Conservation (phyloP, 1,139 yeast genomes). For the Debaryomyces psychrophilus region DNA sequence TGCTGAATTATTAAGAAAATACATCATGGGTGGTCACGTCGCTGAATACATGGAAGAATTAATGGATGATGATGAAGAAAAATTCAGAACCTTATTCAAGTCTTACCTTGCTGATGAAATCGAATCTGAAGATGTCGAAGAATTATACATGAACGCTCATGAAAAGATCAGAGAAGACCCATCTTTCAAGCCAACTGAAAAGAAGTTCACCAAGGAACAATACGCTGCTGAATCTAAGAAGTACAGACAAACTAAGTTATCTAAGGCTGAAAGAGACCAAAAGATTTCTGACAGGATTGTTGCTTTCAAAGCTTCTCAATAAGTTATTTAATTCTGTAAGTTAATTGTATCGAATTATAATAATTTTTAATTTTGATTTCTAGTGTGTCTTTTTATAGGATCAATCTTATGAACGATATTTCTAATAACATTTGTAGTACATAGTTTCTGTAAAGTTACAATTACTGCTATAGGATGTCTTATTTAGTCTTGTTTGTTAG, state of each 20-base stretch:
- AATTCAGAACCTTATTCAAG: constrained; percentile 95
- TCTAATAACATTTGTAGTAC: constrained; percentile 1
- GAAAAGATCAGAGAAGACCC: constrained; percentile 97
- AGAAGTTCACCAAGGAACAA: constrained; percentile 96
- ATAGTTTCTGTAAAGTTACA: background rate
- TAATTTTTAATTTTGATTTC: constrained; percentile 5
- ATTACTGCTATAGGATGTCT: background rate
- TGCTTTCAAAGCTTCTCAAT: constrained; percentile 66
- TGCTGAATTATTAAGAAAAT: constrained; percentile 95
- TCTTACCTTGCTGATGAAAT: constrained; percentile 95
- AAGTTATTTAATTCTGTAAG: constrained; percentile 23
- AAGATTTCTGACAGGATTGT: constrained; percentile 91
- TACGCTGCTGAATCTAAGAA: constrained; percentile 96
- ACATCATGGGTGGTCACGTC: constrained; percentile 99
- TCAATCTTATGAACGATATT: constrained; percentile 1
- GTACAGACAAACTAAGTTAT: constrained; percentile 85
- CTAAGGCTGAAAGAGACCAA: constrained; percentile 90
- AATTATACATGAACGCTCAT: constrained; percentile 92
- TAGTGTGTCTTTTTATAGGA: constrained; percentile 5
- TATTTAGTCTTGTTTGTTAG: constrained; percentile 34
- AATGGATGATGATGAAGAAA: constrained; percentile 99
- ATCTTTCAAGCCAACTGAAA: constrained; percentile 82
- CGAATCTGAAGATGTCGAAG: constrained; percentile 97
- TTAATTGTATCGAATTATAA: constrained; percentile 4
- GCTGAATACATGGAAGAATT: constrained; percentile 99